Percentiles rank a stretch among this genome's conserved stretches.
These are phyloP conservation scores for Aspergillus fructus DNA, from an alignment of 2,329 filamentous ascomycete genomes.

Conservation along the genomic window DNA sequence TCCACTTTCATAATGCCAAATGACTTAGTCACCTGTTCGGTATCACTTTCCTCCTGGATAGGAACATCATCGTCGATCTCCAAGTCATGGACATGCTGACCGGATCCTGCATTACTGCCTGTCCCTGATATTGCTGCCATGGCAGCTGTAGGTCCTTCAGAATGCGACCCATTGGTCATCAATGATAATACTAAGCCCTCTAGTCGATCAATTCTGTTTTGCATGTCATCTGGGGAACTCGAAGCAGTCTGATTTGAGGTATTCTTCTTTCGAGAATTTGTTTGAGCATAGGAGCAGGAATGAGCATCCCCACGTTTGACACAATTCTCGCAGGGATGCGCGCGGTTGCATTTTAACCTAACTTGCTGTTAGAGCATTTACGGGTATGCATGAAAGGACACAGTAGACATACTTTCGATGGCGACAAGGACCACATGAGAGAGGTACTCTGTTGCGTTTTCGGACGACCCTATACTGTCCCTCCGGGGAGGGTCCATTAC, in stretches of 20 bases:
- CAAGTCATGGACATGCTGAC: constrained; percentile 35
- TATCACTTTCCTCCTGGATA: constrained; percentile 64
- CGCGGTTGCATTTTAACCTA: constrained; percentile 87
- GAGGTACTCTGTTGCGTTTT: constrained; percentile 85
- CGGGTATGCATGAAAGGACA: constrained; percentile 16
- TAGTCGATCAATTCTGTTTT: constrained; percentile 92
- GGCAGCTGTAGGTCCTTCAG: constrained; percentile 59
- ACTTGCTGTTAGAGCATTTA: constrained; percentile 12
- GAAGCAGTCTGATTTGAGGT: constrained; percentile 54
- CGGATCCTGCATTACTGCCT: constrained; percentile 40
- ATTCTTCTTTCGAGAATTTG: constrained; percentile 69
- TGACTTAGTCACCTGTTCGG: constrained; percentile 69
- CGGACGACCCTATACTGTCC: constrained; percentile 83
- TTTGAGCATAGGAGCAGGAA: constrained; percentile 79
- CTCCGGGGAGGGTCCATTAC: constrained; percentile 74
- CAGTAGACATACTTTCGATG: constrained; percentile 72
- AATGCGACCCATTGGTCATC: constrained; percentile 82
- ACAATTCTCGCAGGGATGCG: constrained; percentile 90
- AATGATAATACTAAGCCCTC: constrained; percentile 88
- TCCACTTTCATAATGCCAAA: constrained; percentile 83
- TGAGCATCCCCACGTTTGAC: constrained; percentile 78
- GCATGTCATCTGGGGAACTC: constrained; percentile 87
- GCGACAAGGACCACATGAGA: constrained; percentile 88
- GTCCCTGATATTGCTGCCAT: constrained; percentile 54
- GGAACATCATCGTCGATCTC: constrained; percentile 57